Percentiles rank a stretch among this genome's conserved stretches.
Evolutionary conservation across 2,329 filamentous ascomycete genomes (phyloP).

Genomic region (Colletotrichum endophyticum): DNA sequence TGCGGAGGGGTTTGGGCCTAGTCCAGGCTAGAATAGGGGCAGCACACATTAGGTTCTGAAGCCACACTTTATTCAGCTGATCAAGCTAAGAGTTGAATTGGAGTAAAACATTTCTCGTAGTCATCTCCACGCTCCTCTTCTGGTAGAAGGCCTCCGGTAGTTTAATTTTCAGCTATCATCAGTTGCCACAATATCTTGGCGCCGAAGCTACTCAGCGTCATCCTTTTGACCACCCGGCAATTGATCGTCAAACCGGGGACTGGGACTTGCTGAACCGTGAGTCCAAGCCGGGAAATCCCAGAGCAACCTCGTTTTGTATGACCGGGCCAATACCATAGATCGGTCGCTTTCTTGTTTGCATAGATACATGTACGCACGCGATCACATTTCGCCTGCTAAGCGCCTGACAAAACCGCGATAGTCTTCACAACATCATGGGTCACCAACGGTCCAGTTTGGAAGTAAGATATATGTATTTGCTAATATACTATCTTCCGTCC

Average conservation of each 20-base stretch:
- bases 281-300: not conserved
- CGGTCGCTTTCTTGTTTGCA: not conserved
- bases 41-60: not conserved
- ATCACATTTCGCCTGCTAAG: no score
- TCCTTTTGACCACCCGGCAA: not conserved
- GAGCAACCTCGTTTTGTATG: not conserved
- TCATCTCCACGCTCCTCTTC: not conserved
- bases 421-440: not conserved
- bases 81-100: not conserved
- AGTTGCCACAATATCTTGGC: not conserved
- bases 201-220: not conserved
- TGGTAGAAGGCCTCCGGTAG: not conserved
- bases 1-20: not conserved
- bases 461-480: not conserved
- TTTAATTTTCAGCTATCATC: not conserved
- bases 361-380: not conserved
- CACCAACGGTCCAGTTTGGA: not conserved
- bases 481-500: not conserved
- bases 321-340: accelerated
- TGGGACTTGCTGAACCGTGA: not conserved
- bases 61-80: not conserved
- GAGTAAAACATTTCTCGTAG: not conserved
- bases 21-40: not conserved
- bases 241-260: not conserved
- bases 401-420: not conserved